Base-by-base conservation (phyloP, 2,329 filamentous ascomycete genomes). In the Sphaerulina vaccinii region DNA sequence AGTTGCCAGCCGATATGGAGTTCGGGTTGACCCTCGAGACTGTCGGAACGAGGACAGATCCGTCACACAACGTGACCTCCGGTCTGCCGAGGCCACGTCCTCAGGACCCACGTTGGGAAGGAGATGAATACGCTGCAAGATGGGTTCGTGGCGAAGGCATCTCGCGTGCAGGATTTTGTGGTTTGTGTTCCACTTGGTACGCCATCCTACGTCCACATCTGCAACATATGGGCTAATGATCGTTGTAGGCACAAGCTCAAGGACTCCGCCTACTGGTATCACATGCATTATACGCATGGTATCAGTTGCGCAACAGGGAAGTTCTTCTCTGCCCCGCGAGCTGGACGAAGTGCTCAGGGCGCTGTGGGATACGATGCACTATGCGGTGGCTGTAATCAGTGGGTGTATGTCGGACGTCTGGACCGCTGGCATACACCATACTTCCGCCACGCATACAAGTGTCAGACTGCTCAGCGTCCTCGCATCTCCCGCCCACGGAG, bases 391-490 rank as follows among this genome's bases (percentile, higher is more conserved):
- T 91, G 87, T 71, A 86, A 85, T 59, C 86, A 90, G 55, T 91
- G 87, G 87, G 85, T 91, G 60, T 84, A 86, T 10, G 75, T 91
- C 29, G 86, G 90, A 36, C 91, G 86, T 73, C 90, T 85, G 68
- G 92, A 92, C 74, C 92, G 92, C 76, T 91, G 92, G 74, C 88
- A 88, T n/a, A 95, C 88, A 1, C 91, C 88, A 3, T 95, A 88
- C 88, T 95, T 92, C 70, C 79, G 89, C 59, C 89, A 95, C 70
- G 88, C 88, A 40, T 93, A 93, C 75, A 93, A 92, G 80, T 67
- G 65, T 37, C 55, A 61, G 51, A 37, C 51, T 7, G 57, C 55
- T 50, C 51, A 53, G 13, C 51, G 51, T 10, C 46, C 45, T 13
- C 16, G 9, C n/a, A n/a, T 47, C 33, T 24, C 37, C 9, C 38